phyloP scores from a whole-genome alignment of 371 early-diverging fungal species.

The Mortierella sp. region DNA sequence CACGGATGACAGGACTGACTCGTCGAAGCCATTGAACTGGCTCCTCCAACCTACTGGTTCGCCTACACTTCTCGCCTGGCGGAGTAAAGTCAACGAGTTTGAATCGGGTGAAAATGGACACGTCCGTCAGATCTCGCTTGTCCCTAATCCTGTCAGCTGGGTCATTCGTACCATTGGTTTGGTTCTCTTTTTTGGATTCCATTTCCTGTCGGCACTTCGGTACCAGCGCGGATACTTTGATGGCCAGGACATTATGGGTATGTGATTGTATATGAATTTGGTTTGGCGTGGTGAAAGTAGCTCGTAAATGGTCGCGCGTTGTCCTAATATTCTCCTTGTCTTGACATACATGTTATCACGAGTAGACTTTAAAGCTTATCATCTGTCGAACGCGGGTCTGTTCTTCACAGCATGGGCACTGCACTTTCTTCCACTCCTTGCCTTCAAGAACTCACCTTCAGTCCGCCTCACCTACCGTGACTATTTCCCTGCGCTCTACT shows the following conservation, averaged over 20 bases:
- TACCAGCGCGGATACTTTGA: constrained; percentile 20
- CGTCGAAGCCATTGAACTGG: background rate
- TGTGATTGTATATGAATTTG: background rate
- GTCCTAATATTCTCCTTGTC: background rate
- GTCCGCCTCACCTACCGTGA: constrained; percentile 10
- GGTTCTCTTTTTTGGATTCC: background rate
- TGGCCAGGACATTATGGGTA: background rate
- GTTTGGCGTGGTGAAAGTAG: too few species aligned
- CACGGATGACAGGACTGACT: constrained; percentile 11
- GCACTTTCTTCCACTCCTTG: constrained; percentile 24
- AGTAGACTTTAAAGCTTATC: background rate
- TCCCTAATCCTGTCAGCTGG: constrained; percentile 34
- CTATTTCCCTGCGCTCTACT: constrained; percentile 44
- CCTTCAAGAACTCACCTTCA: background rate
- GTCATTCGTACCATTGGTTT: constrained; percentile 18
- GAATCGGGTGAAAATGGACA: background rate
- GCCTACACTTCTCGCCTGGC: constrained; percentile 11
- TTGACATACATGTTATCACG: too few species aligned
- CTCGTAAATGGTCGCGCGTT: background rate
- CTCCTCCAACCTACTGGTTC: background rate
- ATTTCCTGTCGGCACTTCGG: background rate
- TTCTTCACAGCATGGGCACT: constrained; percentile 31
- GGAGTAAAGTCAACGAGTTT: background rate
- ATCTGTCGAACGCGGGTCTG: background rate
- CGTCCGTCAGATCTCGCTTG: constrained; percentile 27